Conservation (phyloP, 176 grass and related monocot species). For the Bromus sterilis region DNA sequence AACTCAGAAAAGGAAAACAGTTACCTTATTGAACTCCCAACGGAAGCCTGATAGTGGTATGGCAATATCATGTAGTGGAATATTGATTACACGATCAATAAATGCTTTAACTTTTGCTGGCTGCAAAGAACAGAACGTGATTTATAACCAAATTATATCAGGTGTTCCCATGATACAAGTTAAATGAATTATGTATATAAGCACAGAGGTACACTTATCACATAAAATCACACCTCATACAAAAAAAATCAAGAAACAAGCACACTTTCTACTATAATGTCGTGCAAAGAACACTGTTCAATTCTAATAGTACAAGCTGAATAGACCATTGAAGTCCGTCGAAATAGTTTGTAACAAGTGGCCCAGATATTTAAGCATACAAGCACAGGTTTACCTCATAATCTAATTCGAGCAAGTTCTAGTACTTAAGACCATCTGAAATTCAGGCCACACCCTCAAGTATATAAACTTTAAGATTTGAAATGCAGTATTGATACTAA, state of each 20-base stretch:
- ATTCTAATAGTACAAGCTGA: neutral
- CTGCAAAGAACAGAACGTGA: constrained; percentile 45
- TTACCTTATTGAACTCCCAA: constrained; percentile 97
- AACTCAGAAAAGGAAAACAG: neutral
- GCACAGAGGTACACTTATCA: neutral
- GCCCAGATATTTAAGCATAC: neutral
- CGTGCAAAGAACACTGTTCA: neutral
- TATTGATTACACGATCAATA: constrained; percentile 93
- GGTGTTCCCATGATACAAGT: neutral
- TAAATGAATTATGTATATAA: neutral
- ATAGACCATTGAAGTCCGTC: neutral
- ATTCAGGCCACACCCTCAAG: neutral
- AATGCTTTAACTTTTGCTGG: constrained; percentile 93
- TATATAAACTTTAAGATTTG: neutral
- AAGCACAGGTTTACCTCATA: neutral
- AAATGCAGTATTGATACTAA: neutral
- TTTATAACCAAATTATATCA: constrained; percentile 23
- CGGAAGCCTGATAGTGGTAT: constrained; percentile 91
- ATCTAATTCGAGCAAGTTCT: neutral
- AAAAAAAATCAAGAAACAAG: constrained; percentile 7
- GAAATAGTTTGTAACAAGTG: neutral
- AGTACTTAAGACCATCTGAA: neutral
- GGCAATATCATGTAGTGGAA: constrained; percentile 93
- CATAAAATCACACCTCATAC: neutral
- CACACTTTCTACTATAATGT: neutral